Evolutionary conservation across 169 alveolate species (phyloP).

Genomic region (Amoebophrya sp.): DNA sequence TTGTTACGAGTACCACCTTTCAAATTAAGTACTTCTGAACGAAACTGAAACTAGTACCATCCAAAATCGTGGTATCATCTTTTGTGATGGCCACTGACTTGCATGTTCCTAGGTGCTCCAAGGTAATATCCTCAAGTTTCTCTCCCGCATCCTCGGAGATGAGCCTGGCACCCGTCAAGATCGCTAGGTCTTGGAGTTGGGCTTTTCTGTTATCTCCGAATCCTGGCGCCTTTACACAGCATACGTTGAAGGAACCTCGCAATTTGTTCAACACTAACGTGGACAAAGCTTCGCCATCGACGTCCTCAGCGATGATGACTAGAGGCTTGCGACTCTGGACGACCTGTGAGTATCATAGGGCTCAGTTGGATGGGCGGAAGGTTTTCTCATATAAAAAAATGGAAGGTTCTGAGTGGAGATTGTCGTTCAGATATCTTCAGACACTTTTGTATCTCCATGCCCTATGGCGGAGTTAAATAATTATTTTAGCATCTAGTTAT

Average conservation of each 20-base stretch:
- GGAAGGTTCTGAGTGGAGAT: no score
- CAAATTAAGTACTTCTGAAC: no score
- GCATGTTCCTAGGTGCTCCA: constrained; percentile 80
- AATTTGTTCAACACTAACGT: constrained; percentile 89
- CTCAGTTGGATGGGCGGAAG: background rate
- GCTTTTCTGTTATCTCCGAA: constrained; percentile 94
- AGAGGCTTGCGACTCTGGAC: constrained; percentile 81
- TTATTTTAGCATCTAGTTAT: no score
- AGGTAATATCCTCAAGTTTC: constrained; percentile 60
- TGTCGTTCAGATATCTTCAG: no score
- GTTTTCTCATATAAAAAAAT: no score
- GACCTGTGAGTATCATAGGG: constrained; percentile 50
- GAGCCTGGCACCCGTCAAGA: constrained; percentile 86
- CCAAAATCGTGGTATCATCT: constrained; percentile 89
- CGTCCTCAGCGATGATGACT: constrained; percentile 91
- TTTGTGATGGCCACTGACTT: constrained; percentile 87
- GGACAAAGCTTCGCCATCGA: constrained; percentile 95
- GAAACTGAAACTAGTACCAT: constrained; percentile 90
- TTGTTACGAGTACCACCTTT: no score
- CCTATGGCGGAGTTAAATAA: no score
- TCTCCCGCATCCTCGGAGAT: constrained; percentile 82
- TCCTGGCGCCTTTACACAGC: constrained; percentile 80
- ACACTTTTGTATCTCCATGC: no score
- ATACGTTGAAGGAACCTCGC: constrained; percentile 88
- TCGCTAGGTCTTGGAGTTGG: constrained; percentile 86